Evolutionary conservation across 805 yeast species (phyloP).

Genomic region (Ogataea corticis): DNA sequence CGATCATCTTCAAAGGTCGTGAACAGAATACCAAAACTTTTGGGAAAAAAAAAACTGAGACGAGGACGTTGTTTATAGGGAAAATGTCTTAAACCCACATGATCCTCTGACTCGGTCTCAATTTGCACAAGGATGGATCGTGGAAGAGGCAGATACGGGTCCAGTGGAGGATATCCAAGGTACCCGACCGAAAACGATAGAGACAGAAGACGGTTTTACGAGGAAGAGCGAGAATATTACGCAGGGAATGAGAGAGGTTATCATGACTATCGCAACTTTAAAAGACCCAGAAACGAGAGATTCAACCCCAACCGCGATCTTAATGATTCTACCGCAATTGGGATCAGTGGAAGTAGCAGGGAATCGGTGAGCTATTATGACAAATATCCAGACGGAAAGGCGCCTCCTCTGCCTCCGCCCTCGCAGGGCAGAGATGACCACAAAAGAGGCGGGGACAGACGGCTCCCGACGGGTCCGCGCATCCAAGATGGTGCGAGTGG

Average conservation of each 20-base stretch:
- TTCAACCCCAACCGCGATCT: slow-evolving; percentile 1
- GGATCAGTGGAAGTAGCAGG: background rate
- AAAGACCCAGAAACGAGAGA: slow-evolving; percentile 13
- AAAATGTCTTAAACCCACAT: no score
- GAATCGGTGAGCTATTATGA: slow-evolving; percentile 3
- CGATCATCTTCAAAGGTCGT: slow-evolving; percentile 4
- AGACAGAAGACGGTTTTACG: slow-evolving; percentile 13
- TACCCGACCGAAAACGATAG: slow-evolving; percentile 3
- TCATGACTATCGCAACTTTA: slow-evolving; percentile 12
- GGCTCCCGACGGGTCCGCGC: slow-evolving; percentile 25
- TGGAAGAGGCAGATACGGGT: slow-evolving; percentile 11
- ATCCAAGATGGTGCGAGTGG: background rate
- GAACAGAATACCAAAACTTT: background rate
- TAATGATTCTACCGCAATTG: background rate
- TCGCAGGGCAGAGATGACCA: slow-evolving; percentile 1
- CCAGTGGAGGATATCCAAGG: slow-evolving; percentile 6
- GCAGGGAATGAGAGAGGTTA: slow-evolving; percentile 8
- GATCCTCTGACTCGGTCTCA: background rate
- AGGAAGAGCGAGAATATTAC: slow-evolving; percentile 12
- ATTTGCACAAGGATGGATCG: slow-evolving; percentile 12
- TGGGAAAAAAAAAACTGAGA: background rate
- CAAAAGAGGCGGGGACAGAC: slow-evolving; percentile 10
- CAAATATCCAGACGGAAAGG: background rate
- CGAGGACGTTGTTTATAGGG: no score
- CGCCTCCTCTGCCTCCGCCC: slow-evolving; percentile 1